Percentiles rank a stretch among this genome's conserved stretches.
Evolutionary conservation across 78 protist species (phyloP).

Genomic region (Speleostelium caveatum): DNA sequence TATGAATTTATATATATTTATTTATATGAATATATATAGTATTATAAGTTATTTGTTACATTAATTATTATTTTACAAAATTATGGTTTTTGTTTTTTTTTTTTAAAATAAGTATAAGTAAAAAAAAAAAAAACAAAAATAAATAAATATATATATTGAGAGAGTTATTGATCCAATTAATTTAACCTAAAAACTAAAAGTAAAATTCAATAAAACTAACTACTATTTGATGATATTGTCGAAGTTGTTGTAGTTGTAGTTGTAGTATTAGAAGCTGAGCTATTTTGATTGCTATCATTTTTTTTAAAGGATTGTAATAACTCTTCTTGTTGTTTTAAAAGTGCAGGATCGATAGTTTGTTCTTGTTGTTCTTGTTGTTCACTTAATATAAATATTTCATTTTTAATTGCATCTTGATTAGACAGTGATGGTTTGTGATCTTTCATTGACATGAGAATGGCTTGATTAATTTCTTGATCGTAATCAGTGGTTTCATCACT

Average conservation of each 20-base stretch:
- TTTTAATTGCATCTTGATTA: not conserved
- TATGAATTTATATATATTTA: too few relatives aligned
- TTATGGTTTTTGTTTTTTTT: too few relatives aligned
- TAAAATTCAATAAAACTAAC: too few relatives aligned
- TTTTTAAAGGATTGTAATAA: not conserved
- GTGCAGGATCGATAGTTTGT: not conserved
- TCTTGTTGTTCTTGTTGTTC: not conserved
- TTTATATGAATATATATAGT: too few relatives aligned
- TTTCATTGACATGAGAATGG: constrained; percentile 25
- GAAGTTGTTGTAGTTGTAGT: constrained; percentile 25
- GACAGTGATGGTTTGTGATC: not conserved
- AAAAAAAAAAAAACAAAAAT: too few relatives aligned
- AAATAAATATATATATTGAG: too few relatives aligned
- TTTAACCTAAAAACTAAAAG: too few relatives aligned
- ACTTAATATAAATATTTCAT: not conserved
- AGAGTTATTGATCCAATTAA: too few relatives aligned
- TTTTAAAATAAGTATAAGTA: too few relatives aligned
- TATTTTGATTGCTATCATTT: not conserved
- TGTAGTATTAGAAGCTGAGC: not conserved
- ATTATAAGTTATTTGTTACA: too few relatives aligned
- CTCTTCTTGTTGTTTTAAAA: not conserved
- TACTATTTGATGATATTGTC: constrained; percentile 7
- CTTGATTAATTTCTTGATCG: constrained; percentile 3
- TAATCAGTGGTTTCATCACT: not conserved
- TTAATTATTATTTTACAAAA: too few relatives aligned